These are phyloP conservation scores for Aspergillus chevalieri DNA, from an alignment of 2,329 filamentous ascomycete genomes.

Conservation along the genomic window DNA sequence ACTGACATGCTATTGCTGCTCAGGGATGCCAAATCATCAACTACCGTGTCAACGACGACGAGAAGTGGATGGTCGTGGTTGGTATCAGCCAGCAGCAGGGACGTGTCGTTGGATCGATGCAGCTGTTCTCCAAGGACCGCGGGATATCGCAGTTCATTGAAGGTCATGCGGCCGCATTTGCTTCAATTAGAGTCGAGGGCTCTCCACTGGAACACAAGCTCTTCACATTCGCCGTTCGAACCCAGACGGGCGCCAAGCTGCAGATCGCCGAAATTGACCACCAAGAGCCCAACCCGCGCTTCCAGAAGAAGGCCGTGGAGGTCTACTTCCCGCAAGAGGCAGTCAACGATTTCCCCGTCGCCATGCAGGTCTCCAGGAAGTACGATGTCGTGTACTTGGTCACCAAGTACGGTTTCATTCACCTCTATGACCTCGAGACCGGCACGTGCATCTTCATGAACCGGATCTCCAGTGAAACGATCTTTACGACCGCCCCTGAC, in stretches of 20 bases:
- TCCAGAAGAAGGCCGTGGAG: conserved; percentile 93
- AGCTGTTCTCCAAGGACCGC: conserved; percentile 91
- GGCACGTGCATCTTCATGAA: conserved; percentile 99
- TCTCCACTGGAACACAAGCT: conserved; percentile 87
- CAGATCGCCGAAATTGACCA: conserved; percentile 98
- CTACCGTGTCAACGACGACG: conserved; percentile 90
- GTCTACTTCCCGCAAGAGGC: conserved; percentile 97
- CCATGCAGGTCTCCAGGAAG: conserved; percentile 93
- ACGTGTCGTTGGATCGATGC: conserved; percentile 91
- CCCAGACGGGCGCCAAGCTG: conserved; percentile 82
- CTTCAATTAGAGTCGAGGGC: conserved; percentile 79
- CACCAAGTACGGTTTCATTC: conserved; percentile 98
- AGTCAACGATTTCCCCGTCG: conserved; percentile 93
- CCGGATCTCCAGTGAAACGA: conserved; percentile 97
- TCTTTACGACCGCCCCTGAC: conserved; percentile 89
- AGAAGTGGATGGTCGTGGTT: conserved; percentile 97
- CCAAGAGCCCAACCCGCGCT: conserved; percentile 77
- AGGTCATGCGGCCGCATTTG: conserved; percentile 92
- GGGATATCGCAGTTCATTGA: conserved; percentile 98
- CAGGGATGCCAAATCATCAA: conserved; percentile 99
- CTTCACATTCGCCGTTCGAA: conserved; percentile 93
- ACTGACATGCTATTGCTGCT: conserved; percentile 6
- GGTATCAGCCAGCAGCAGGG: conserved; percentile 92
- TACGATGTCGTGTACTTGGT: conserved; percentile 97
- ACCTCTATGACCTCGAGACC: conserved; percentile 95